Evolutionary conservation across 2,329 filamentous ascomycete species (phyloP), one percentile per base, ranked within the genome.

Genomic region (Penicillium sp.): DNA sequence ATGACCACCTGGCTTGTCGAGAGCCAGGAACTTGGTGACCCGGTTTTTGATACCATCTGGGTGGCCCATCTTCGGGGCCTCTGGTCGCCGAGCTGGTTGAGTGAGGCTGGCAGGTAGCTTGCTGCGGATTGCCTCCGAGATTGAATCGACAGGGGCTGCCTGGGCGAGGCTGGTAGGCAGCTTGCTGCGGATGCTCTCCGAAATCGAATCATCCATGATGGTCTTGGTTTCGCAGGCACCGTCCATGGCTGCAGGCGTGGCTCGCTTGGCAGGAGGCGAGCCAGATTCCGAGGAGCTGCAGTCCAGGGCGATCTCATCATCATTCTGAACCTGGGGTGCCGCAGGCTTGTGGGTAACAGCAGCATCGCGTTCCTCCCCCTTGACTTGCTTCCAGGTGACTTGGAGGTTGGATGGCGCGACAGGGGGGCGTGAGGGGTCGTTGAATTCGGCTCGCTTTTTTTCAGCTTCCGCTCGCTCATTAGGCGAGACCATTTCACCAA

Each of bases 1-100:
- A 14, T 89, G 85, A 18, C 87, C 82, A 0, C 89, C 88, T 41
- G 93, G 81, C 73, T 99, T 99, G 75, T 97, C 93, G 2, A 99
- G 80, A 0, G 94, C 89, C 11, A 99, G 81, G 73, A 99, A 99
- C 12, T 86, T 82, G 2, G 93, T 95, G 4, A 82, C 81, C 20
- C 81, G 88, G 77, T 97, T 97, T 2, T 81, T 84, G 58, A 97
- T 95, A 1, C 80, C 82, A 0, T 81, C 69, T 0, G 91, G 91
- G 15, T 89, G 84, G 2, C 87, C 85, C 52, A 87, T 83, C 33
- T 82, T 83, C 15, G 70, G 77, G 52, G 69, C 66, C 42, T 73
- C 75, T 53, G 69, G 67, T 41, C 73, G 75, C 15, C 53, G 51
- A 8, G 31, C 43, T 11, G 54, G 57, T 14, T 67, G 72, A 41